Conservation (phyloP, 2,329 filamentous ascomycete genomes). For the Fonsecaea multimorphosa region DNA sequence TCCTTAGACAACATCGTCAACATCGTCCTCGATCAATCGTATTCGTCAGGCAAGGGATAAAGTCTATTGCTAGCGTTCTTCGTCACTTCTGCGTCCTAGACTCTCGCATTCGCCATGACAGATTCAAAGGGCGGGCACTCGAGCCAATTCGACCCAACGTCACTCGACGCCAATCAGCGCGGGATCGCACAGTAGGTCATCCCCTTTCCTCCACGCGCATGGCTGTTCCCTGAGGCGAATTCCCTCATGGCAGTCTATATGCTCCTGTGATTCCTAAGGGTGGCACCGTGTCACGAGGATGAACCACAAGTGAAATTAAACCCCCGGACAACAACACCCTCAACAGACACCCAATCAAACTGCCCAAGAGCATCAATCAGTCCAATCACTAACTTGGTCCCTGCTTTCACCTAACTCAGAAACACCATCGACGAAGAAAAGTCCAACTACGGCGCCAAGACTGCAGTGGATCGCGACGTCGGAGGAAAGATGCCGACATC, state of each 20-base stretch:
- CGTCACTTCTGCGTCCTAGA: neutral
- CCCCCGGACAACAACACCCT: neutral
- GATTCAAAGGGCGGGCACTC: neutral
- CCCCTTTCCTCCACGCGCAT: neutral
- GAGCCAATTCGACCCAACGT: neutral
- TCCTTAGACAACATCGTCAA: neutral
- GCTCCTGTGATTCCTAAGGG: neutral
- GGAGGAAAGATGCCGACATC: neutral
- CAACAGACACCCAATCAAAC: neutral
- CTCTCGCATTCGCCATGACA: neutral
- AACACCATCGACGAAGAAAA: neutral
- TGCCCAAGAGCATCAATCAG: neutral
- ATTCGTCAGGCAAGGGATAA: neutral
- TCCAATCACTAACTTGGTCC: neutral
- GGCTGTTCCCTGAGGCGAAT: neutral
- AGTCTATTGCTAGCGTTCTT: neutral
- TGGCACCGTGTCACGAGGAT: neutral
- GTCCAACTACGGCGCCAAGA: slow-evolving; percentile 1
- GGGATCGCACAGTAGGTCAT: neutral
- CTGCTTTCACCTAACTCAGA: neutral
- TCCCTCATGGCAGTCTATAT: neutral
- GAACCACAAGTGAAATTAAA: neutral
- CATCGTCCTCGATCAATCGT: neutral
- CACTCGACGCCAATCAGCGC: slow-evolving; percentile 3
- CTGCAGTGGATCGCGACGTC: neutral